These are phyloP conservation scores for Coemansia sp. DNA, from an alignment of 192 early-diverging fungal genomes.

Conservation along the genomic window DNA sequence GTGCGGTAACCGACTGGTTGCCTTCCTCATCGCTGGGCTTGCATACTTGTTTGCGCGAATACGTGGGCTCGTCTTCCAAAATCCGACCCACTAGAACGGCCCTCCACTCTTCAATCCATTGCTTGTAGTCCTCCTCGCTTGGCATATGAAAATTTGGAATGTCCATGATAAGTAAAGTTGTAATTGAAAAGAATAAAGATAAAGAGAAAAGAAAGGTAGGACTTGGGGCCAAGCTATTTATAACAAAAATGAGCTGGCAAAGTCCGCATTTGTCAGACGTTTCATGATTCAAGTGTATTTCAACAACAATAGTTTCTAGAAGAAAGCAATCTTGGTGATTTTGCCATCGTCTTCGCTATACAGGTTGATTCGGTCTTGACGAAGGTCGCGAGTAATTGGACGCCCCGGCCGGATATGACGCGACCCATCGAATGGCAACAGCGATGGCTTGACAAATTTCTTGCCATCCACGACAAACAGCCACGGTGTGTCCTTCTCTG, in stretches of 20 bases:
- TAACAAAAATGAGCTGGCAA: neutral
- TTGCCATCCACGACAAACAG: neutral
- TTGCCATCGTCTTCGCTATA: constrained; percentile 18
- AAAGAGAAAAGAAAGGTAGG: neutral
- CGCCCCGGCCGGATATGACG: neutral
- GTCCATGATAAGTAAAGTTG: neutral
- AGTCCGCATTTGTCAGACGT: neutral
- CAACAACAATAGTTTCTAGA: neutral
- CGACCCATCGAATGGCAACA: neutral
- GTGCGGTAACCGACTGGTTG: neutral
- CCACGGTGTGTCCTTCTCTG: neutral
- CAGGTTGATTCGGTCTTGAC: constrained; percentile 30
- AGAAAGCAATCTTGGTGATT: constrained; percentile 14
- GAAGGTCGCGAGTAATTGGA: constrained; percentile 34
- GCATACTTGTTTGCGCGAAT: neutral
- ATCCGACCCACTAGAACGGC: constrained; percentile 15
- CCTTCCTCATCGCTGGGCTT: neutral
- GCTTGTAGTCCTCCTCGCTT: constrained; percentile 22
- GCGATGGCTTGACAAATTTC: neutral
- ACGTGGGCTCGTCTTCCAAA: constrained; percentile 14
- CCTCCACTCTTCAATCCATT: constrained; percentile 12
- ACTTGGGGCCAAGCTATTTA: neutral
- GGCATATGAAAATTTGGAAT: constrained; percentile 4
- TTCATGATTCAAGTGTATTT: neutral
- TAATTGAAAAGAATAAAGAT: neutral